Conservation (phyloP, 2,329 filamentous ascomycete genomes). For the Pseudogymnoascus sp. region DNA sequence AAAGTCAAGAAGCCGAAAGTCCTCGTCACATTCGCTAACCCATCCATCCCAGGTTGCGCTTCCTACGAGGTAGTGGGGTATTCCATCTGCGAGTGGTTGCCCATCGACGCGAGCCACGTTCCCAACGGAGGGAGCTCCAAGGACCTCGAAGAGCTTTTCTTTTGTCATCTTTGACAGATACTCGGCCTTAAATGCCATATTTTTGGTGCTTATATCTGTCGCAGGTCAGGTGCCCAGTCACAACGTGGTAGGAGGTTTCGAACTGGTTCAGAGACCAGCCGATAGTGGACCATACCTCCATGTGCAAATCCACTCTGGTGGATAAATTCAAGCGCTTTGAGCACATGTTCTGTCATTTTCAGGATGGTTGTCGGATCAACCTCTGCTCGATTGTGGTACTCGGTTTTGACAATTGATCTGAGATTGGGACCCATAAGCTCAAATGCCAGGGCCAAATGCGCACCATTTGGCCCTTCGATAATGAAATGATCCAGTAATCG, state of each 20-base stretch:
- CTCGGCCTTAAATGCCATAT: constrained; percentile 26
- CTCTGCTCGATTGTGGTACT: constrained; percentile 20
- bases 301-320: constrained; percentile 28
- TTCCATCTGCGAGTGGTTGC: constrained; percentile 7
- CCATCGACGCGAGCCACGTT: constrained; percentile 4
- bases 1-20: constrained; percentile 25
- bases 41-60: constrained; percentile 18
- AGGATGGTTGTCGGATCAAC: constrained; percentile 25
- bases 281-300: constrained; percentile 26
- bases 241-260: neutral
- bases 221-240: constrained; percentile 15
- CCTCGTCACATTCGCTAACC: constrained; percentile 22
- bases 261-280: neutral
- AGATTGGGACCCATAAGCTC: constrained; percentile 31
- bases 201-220: constrained; percentile 27
- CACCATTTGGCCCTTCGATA: constrained; percentile 32
- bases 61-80: constrained; percentile 20
- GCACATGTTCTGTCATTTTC: constrained; percentile 28
- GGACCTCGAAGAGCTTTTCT: constrained; percentile 17
- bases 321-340: constrained; percentile 27
- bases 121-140: constrained; percentile 5
- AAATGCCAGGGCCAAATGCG: constrained; percentile 32
- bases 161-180: constrained; percentile 16
- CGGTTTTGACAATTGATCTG: constrained; percentile 24
- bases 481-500: constrained; percentile 30